Evolutionary conservation across 192 early-diverging fungal genomes (phyloP).

Genomic region (Chytriomyces confervae): DNA sequence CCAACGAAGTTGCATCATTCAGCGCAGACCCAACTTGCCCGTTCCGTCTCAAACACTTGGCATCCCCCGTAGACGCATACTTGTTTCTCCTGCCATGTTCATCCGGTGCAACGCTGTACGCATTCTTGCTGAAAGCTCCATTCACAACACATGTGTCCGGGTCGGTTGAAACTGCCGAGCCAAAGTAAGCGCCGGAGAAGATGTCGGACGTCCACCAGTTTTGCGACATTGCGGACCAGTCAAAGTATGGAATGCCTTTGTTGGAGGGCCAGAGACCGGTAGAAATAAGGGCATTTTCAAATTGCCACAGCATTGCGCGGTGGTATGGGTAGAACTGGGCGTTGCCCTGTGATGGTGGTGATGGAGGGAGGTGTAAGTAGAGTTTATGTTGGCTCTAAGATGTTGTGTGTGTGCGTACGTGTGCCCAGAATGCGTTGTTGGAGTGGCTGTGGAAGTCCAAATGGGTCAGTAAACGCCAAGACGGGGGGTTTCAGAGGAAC

Average conservation of each 20-base stretch:
- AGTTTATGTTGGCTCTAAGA: too few species aligned
- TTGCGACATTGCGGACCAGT: conserved; percentile 13
- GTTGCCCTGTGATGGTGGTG: too few species aligned
- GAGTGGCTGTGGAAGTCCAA: conserved; percentile 11
- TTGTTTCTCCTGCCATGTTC: neutral
- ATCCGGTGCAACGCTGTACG: conserved; percentile 7
- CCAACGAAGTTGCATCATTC: conserved; percentile 6
- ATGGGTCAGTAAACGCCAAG: neutral
- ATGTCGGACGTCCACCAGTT: conserved; percentile 16
- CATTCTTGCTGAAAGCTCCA: conserved; percentile 3
- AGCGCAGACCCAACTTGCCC: neutral
- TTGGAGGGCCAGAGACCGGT: conserved; percentile 6
- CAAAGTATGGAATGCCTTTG: conserved; percentile 12
- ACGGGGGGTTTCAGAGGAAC: neutral
- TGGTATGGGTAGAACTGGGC: conserved; percentile 8
- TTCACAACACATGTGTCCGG: conserved; percentile 3
- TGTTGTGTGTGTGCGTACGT: neutral
- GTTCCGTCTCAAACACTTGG: neutral
- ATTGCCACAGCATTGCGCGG: conserved; percentile 8
- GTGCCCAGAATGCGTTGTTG: conserved; percentile 17
- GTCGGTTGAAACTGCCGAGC: neutral
- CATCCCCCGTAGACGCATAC: neutral
- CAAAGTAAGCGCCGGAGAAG: neutral
- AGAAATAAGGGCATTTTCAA: conserved; percentile 4
- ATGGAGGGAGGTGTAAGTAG: neutral